Percentiles rank a stretch among this genome's conserved stretches.
Evolutionary conservation across 352 stramenopile species (phyloP).

Genomic region (Phytophthora tubulina): DNA sequence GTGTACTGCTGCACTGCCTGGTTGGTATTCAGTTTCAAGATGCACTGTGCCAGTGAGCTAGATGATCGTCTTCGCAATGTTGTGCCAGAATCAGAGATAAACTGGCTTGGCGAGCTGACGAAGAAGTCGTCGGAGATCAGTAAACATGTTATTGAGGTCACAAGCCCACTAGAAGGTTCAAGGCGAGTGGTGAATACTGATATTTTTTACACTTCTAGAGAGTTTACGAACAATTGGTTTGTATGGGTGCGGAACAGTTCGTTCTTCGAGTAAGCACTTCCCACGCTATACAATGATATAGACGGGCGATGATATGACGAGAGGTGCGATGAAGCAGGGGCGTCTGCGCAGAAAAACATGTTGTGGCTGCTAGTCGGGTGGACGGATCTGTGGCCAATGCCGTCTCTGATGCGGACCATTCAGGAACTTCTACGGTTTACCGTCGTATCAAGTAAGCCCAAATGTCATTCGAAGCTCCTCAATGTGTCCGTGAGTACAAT

Average conservation of each 20-base stretch:
- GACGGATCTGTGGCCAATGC: conserved; percentile 36
- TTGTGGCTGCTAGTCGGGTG: conserved; percentile 39
- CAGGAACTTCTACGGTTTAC: conserved; percentile 18
- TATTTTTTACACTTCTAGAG: conserved; percentile 48
- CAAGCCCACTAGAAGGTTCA: conserved; percentile 16
- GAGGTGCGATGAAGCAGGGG: conserved; percentile 27
- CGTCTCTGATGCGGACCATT: conserved; percentile 36
- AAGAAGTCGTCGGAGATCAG: conserved; percentile 16
- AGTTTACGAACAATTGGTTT: conserved; percentile 34
- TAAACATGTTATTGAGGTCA: conserved; percentile 40
- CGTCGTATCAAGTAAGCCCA: conserved; percentile 19
- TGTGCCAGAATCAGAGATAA: conserved; percentile 5
- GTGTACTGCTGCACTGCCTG: conserved; percentile 42
- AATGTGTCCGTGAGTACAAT: conserved; percentile 46
- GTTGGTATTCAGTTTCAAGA: conserved; percentile 33
- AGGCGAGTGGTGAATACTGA: conserved; percentile 6
- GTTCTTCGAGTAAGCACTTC: conserved; percentile 30
- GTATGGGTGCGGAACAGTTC: conserved; percentile 32
- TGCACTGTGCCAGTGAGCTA: conserved; percentile 37
- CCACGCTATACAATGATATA: conserved; percentile 19
- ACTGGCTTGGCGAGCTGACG: not conserved
- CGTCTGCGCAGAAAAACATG: conserved; percentile 21
- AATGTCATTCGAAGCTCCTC: conserved; percentile 24
- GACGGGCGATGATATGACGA: not conserved
- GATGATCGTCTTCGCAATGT: conserved; percentile 26